Evolutionary conservation across 306 rosid genomes (phyloP), one percentile per base, ranked within the genome.

Genomic region (Senna tora): DNA sequence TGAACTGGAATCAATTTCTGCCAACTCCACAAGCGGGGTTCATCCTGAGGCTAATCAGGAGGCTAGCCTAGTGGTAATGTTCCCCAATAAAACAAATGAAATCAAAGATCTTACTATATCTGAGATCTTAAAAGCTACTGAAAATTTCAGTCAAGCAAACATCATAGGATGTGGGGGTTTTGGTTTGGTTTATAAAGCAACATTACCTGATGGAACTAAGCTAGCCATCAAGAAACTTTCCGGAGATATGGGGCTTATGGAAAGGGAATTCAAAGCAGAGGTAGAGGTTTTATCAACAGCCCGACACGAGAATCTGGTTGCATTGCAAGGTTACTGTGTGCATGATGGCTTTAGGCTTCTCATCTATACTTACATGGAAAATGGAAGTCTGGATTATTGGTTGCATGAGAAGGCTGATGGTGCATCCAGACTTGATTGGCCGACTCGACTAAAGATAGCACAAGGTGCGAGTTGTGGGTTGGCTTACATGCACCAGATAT

Each of bases 341-440:
- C 96, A 90, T 39, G 85, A 81, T 0, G 97, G 98, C 8, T 79
- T 82, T 79, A 85, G 98, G 70, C 87, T 93, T 38, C 86, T 93
- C 51, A 88, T 93, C 41, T 93, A 93, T 64, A 81, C 86, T 34
- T 93, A 83, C 74, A 93, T 93, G 97, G 98, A 93, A 73, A 90
- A 93, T 64, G 98, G 98, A 78, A 93, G 97, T 71, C 78, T 93
- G 74, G 98, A 93, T 86, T 90, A 79, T 83, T 90, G 98, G 98
- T 52, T 93, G 82, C 98, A 93, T 17, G 98, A 93, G 82, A 93
- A 84, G 79, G 82, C 71, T 4, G 96, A 93, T 13, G 98, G 97
- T 56, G 74, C 96, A 46, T 78, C 84, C 54, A 89, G 84, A 58
- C 85, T 93, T 21, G 92, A 90, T 84, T 93, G 97, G 98, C 90